Evolutionary conservation across 352 stramenopile genomes (phyloP), one percentile per base, ranked within the genome.

Genomic region (Phytophthora capsici): DNA sequence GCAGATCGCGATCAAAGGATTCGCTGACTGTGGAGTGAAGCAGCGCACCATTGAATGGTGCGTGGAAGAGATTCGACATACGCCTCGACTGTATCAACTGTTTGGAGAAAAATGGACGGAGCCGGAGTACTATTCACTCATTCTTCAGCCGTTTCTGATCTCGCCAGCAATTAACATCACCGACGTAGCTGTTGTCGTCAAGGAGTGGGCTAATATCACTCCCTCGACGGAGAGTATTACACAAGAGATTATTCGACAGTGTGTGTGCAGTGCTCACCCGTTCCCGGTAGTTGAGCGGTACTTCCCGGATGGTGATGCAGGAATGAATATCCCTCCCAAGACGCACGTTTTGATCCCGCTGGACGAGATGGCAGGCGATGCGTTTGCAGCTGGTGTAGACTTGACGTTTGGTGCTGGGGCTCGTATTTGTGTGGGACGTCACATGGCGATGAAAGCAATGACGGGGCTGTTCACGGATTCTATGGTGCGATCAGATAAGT

Each of bases 371-470:
- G 57, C 69, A 16, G 57, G 53, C 34, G 58, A 63, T 70, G 69
- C 69, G 6, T 77, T 73, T 66, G 58, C 36, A 54, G 47, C 57
- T n/a, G 69, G 63, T 13, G 44, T 73, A 25, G 69, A 77, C 28
- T 67, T 77, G 28, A 71, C 63, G 4, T 77, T 77, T 62, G 69
- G 69, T 34, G 63, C 53, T 44, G 69, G 63, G n/a, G 51, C 63
- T 36, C 63, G 69, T 22, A 25, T 66, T 36, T 77, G 69, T 54
- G 53, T 66, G 19, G 69, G 69, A 14, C 69, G 69, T 36, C 69
- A 71, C 40, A 73, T 77, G 52, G 69, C 69, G 13, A 73, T 77
- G 69, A 77, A 77, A 64, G 63, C 63, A 8, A 73, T 77, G 69
- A 32, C 54, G 14, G 69, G 69, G 22, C 45, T 77, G 17, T 77